Base-by-base conservation (phyloP, 805 yeast genomes). In the Kazachstania bromeliacearum region DNA sequence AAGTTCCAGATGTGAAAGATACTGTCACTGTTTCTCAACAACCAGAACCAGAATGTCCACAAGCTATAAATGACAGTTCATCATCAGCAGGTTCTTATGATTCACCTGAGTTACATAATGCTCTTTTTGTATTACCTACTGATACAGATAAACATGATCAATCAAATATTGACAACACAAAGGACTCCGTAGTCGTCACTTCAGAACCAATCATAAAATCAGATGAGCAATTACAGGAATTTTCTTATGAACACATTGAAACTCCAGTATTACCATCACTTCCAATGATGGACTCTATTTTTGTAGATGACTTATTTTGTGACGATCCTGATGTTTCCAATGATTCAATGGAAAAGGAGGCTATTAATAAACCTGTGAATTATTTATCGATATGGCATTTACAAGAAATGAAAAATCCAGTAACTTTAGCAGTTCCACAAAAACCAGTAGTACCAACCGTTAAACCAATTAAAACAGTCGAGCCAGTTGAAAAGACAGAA, bases 361-460 rank as follows among this genome's bases (percentile, higher is more conserved):
- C 37, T 18, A 23, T 44, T 1, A 37, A 29, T 12, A 42, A 47
- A 24, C 49, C 53, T 2, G 42, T 42, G 4, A 47, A 47, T 33
- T 57, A 53, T 34, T 35, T 57, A 12, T 45, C 53, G 3, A 54
- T 57, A 4, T 57, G 62, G 62, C 61, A 54, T 36, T 41, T 37
- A 9, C 62, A 57, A 33, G 57, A 54, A 32, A 16, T 28, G 37
- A 37, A n/a, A 10, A 18, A 27, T 14, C 27, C 22, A 6, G 19
- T 10, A 8, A 20, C 35, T 2, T 24, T 7, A 7, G 12, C 29
- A 10, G 14, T 4, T 12, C 10, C 13, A 8, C 9, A 9, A 10
- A 7, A 7, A 17, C 27, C 22, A 6, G 19, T 10, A 8, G 21
- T 32, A 2, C 28, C 3, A 7, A 7, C 29, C 8, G 14, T 4